Percentiles rank a stretch among this genome's conserved stretches.
These are phyloP conservation scores for Meredithiella fracta DNA, from an alignment of 2,329 filamentous ascomycete species.

Conservation along the genomic window DNA sequence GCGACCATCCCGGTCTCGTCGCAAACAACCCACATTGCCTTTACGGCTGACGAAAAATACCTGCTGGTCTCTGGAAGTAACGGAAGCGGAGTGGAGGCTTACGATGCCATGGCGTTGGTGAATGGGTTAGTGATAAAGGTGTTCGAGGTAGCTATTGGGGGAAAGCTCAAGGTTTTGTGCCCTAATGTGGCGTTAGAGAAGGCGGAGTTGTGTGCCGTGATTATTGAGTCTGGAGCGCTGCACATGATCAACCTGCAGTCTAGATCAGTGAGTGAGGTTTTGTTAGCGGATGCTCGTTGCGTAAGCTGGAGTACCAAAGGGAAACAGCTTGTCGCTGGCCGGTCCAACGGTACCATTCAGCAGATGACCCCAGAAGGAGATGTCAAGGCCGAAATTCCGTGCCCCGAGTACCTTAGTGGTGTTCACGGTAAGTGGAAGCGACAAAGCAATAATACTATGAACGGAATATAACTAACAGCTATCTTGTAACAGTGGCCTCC, in stretches of 20 bases:
- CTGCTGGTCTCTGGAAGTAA: conserved; percentile 68
- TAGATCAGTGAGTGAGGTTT: conserved; percentile 41
- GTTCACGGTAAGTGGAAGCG: conserved; percentile 48
- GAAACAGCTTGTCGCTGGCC: conserved; percentile 79
- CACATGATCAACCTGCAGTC: conserved; percentile 68
- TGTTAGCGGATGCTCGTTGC: conserved; percentile 65
- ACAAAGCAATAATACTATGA: neutral
- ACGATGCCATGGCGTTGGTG: conserved; percentile 53
- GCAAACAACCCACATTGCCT: conserved; percentile 73
- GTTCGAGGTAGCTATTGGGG: conserved; percentile 63
- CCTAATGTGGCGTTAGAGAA: conserved; percentile 66
- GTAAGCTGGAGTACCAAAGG: conserved; percentile 84
- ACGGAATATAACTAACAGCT: conserved; percentile 3
- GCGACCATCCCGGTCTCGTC: conserved; percentile 54
- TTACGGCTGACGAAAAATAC: conserved; percentile 77
- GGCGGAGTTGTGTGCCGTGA: conserved; percentile 60
- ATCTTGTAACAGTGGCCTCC: conserved; percentile 45
- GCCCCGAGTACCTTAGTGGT: conserved; percentile 49
- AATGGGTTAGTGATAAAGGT: conserved; percentile 49
- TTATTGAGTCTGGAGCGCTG: conserved; percentile 66
- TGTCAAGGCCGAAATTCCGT: conserved; percentile 62
- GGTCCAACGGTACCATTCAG: conserved; percentile 60
- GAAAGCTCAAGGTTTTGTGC: conserved; percentile 54
- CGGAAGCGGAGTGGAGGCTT: conserved; percentile 69
- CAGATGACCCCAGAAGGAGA: conserved; percentile 75